These are phyloP conservation scores for Rhodomyrtus tomentosa DNA, from an alignment of 345 rosid species.

Conservation along the genomic window DNA sequence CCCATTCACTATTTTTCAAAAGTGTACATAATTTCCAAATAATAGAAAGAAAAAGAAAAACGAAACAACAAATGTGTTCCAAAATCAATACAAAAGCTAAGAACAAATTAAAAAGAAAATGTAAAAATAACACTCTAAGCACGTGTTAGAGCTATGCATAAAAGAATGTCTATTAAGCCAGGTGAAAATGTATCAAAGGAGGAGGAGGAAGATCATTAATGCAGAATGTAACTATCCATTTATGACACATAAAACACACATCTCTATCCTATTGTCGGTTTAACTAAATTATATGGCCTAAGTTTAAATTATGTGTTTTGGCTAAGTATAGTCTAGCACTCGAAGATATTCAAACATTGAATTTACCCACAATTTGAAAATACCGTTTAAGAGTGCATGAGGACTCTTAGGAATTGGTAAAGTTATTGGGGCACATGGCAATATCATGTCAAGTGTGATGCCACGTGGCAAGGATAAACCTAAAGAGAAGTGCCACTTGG, in stretches of 20 bases:
- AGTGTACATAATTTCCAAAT: background rate
- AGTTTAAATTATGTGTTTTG: background rate
- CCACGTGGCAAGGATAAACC: background rate
- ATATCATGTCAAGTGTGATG: background rate
- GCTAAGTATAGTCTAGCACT: background rate
- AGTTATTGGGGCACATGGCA: background rate
- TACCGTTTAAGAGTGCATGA: background rate
- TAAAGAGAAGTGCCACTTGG: background rate
- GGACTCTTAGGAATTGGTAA: background rate
- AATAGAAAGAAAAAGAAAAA: background rate
- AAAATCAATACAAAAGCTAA: background rate
- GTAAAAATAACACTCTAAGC: background rate
- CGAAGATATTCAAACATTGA: background rate
- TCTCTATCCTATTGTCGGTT: background rate
- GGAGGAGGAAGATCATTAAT: background rate
- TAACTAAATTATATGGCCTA: background rate
- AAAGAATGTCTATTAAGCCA: background rate
- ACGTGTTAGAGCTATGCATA: background rate
- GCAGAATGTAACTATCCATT: background rate
- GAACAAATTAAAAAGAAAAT: background rate
- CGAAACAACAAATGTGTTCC: background rate
- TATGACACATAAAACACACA: background rate
- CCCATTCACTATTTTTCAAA: background rate
- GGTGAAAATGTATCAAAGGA: background rate
- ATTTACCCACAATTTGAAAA: background rate